phyloP scores from a whole-genome alignment of 2,329 filamentous ascomycete species.

The Fonsecaea nubica region DNA sequence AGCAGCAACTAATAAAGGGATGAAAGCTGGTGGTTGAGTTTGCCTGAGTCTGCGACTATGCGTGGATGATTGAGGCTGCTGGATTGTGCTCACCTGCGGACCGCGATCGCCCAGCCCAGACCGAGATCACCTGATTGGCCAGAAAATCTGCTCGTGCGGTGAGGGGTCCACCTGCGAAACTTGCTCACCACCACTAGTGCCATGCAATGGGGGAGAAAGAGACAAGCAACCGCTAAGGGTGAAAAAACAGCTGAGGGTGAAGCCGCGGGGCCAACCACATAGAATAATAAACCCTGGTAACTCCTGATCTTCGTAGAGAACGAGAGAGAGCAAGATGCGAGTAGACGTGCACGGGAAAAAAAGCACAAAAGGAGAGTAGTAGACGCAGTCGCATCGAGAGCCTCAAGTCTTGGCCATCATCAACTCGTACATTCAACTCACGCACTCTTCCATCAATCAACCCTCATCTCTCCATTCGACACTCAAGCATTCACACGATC shows the following conservation, averaged over 20 bases:
- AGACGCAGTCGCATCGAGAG: not conserved
- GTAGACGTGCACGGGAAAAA: not conserved
- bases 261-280: not conserved
- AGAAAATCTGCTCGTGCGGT: constrained; percentile 23
- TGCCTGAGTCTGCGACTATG: not conserved
- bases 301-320: not conserved
- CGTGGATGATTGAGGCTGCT: not conserved
- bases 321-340: not conserved
- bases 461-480: not conserved
- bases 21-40: not conserved
- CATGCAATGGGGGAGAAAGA: not conserved
- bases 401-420: constrained; percentile 5
- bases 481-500: not conserved
- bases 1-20: constrained; percentile 9
- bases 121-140: constrained; percentile 6
- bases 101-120: not conserved
- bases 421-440: not conserved
- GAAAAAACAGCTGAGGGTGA: not conserved
- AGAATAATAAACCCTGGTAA: not conserved
- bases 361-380: not conserved
- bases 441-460: not conserved
- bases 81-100: not conserved
- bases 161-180: constrained; percentile 21
- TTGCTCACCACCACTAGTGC: constrained; percentile 27
- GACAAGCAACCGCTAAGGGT: not conserved